These are phyloP conservation scores for Rhododendron vialii DNA, from an alignment of 148 eudicot species.

Conservation along the genomic window DNA sequence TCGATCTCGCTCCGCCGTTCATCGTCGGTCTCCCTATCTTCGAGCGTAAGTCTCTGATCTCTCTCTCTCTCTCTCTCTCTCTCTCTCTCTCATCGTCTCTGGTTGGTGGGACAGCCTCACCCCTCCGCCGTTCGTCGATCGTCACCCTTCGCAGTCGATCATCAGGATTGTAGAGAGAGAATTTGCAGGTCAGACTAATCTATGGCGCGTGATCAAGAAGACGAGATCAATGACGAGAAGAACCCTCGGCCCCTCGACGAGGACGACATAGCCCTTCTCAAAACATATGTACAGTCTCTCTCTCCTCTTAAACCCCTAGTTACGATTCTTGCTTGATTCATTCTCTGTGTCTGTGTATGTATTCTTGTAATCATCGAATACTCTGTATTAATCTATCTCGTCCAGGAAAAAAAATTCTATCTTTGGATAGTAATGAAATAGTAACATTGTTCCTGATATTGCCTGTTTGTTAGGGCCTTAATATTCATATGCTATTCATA, in stretches of 20 bases:
- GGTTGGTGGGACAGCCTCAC: too few relatives aligned
- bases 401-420: not conserved
- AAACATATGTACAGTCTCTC: slow-evolving; percentile 61
- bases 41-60: too few relatives aligned
- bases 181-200: not conserved
- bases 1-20: too few relatives aligned
- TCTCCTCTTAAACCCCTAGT: not conserved
- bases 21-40: too few relatives aligned
- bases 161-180: not conserved
- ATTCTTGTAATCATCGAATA: not conserved
- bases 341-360: not conserved
- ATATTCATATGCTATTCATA: not conserved
- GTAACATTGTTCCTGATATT: too few relatives aligned
- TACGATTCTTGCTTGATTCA: not conserved
- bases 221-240: slow-evolving; percentile 88
- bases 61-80: too few relatives aligned
- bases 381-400: not conserved
- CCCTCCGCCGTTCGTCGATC: too few relatives aligned
- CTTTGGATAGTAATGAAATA: not conserved
- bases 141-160: too few relatives aligned
- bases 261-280: slow-evolving; percentile 90
- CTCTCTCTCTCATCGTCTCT: too few relatives aligned
- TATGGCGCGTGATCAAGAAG: slow-evolving; percentile 68
- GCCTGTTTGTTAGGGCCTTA: not conserved
- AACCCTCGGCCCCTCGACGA: slow-evolving; percentile 86